Evolutionary conservation across 2,329 filamentous ascomycete species (phyloP).

Genomic region (Cercospora sesami): DNA sequence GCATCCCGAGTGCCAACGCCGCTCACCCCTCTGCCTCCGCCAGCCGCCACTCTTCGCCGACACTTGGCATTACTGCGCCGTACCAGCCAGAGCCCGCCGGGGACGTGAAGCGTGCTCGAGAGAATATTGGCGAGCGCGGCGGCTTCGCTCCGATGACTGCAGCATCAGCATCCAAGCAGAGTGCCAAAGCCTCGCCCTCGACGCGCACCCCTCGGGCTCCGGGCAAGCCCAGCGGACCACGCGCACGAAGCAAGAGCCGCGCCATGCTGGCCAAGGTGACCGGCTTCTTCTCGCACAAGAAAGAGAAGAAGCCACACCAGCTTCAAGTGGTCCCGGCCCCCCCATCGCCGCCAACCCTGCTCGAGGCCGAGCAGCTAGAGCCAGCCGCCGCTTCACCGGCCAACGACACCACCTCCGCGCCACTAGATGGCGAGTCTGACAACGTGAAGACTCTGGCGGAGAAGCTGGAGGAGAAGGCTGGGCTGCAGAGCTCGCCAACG

Average conservation of each 20-base stretch:
- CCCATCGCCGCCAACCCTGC: constrained; percentile 4
- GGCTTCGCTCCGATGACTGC: constrained; percentile 28
- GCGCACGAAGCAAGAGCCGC: constrained; percentile 34
- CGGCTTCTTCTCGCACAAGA: constrained; percentile 33
- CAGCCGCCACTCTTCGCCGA: constrained; percentile 29
- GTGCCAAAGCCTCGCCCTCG: constrained; percentile 18
- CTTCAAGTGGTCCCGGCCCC: neutral
- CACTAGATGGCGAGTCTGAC: constrained; percentile 6
- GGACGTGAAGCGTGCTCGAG: constrained; percentile 13
- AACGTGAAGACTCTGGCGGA: constrained; percentile 11
- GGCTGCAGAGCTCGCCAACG: constrained; percentile 13
- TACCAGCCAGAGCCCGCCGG: constrained; percentile 19
- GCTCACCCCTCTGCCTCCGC: neutral
- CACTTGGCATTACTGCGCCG: constrained; percentile 19
- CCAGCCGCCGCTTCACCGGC: neutral
- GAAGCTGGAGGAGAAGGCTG: constrained; percentile 18
- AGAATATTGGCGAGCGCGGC: constrained; percentile 7
- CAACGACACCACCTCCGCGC: neutral
- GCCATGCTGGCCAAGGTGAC: constrained; percentile 35
- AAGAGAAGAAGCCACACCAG: constrained; percentile 28
- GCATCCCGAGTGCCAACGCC: constrained; percentile 9
- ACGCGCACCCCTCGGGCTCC: neutral
- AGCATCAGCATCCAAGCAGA: no score
- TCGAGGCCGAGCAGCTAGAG: neutral
- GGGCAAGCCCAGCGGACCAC: constrained; percentile 1